Evolutionary conservation across 768 basidiomycete genomes (phyloP).

Genomic region (Tephrocybe sp.): DNA sequence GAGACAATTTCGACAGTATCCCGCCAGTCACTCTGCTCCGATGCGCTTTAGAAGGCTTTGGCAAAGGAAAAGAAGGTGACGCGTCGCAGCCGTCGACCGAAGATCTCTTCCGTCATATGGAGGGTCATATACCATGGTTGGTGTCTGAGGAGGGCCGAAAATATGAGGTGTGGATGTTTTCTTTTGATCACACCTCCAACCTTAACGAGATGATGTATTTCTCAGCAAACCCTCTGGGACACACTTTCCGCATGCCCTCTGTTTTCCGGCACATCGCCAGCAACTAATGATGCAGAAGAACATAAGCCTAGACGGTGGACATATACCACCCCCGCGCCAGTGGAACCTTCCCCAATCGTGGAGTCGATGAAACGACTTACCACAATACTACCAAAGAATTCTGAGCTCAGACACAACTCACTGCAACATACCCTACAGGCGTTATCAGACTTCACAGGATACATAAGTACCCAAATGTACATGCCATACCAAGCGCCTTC

Average conservation of each 20-base stretch:
- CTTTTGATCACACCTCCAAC: not conserved
- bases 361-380: conserved; percentile 36
- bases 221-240: conserved; percentile 57
- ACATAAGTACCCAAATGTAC: conserved; percentile 76
- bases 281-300: conserved; percentile 19
- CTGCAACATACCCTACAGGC: conserved; percentile 65
- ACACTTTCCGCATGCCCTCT: conserved; percentile 52
- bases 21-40: conserved; percentile 60
- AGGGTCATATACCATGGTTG: conserved; percentile 60
- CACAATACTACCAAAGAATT: conserved; percentile 34
- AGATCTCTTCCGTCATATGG: conserved; percentile 59
- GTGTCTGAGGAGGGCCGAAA: conserved; percentile 45
- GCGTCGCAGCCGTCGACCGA: conserved; percentile 48
- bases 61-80: conserved; percentile 34
- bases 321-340: conserved; percentile 32
- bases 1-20: conserved; percentile 33
- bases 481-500: conserved; percentile 39
- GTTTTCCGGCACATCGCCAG: conserved; percentile 40
- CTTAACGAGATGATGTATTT: not conserved
- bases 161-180: conserved; percentile 51
- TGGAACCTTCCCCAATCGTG: conserved; percentile 36
- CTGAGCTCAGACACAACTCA: conserved; percentile 31
- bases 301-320: conserved; percentile 35
- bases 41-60: conserved; percentile 56
- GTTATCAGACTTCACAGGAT: conserved; percentile 75